Conservation (phyloP, 2,329 filamentous ascomycete species). For the Pseudofabraea citricarpa region DNA sequence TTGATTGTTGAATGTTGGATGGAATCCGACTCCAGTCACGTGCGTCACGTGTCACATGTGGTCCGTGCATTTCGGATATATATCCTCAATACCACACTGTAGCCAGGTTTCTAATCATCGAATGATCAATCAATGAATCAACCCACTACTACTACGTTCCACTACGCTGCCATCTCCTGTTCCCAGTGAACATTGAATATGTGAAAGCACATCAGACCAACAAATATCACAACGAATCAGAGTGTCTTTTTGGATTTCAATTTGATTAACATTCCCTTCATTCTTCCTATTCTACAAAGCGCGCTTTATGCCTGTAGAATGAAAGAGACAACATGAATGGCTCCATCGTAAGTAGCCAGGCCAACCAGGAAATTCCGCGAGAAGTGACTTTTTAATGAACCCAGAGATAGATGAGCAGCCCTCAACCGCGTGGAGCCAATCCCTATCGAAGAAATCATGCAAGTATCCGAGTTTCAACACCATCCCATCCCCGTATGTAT, state of each 20-base stretch:
- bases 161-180: not conserved
- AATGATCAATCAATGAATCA: too few relatives aligned
- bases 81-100: too few relatives aligned
- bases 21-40: too few relatives aligned
- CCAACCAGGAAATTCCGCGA: conserved; percentile 18
- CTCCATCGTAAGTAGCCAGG: conserved; percentile 23
- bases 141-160: too few relatives aligned
- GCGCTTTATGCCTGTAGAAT: conserved; percentile 27
- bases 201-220: conserved; percentile 1
- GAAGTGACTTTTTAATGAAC: conserved; percentile 29
- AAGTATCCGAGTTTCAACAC: conserved; percentile 14
- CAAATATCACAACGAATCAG: not conserved
- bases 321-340: conserved; percentile 18
- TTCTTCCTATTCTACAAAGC: conserved; percentile 29
- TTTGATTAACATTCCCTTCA: conserved; percentile 24
- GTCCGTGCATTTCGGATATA: too few relatives aligned
- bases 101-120: too few relatives aligned
- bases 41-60: too few relatives aligned
- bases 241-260: conserved; percentile 15
- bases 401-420: conserved; percentile 19
- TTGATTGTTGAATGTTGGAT: conserved; percentile 8
- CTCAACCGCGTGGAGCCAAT: conserved; percentile 26
- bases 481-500: conserved; percentile 18
- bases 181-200: not conserved
- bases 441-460: conserved; percentile 28